Percentiles rank a stretch among this genome's conserved stretches.
Conservation (phyloP, 2,329 filamentous ascomycete species). For the Alternaria rosae region DNA sequence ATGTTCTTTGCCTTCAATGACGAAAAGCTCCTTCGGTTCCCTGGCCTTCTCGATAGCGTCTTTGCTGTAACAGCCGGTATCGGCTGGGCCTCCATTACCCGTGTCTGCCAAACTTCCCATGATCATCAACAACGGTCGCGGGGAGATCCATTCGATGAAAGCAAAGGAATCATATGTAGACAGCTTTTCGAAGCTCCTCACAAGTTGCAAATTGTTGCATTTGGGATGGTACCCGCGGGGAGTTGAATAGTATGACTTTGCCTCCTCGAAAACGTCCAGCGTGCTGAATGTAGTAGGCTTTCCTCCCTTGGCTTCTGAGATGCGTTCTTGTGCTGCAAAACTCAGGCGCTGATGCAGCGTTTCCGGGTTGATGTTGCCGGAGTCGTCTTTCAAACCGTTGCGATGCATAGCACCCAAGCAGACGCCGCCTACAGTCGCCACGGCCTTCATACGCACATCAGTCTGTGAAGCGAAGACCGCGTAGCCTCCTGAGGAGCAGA, state of each 20-base stretch:
- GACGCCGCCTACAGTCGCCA: constrained; percentile 44
- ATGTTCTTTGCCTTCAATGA: constrained; percentile 31
- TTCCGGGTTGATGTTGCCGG: not conserved
- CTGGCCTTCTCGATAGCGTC: constrained; percentile 25
- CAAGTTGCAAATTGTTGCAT: not conserved
- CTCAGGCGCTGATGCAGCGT: not conserved
- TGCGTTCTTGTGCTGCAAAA: not conserved
- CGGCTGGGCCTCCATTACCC: constrained; percentile 1
- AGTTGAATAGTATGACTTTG: not conserved
- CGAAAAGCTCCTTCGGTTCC: constrained; percentile 38
- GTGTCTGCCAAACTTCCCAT: constrained; percentile 31
- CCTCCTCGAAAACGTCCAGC: not conserved
- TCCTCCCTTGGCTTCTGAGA: not conserved
- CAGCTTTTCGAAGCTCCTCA: constrained; percentile 6
- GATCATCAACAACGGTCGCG: constrained; percentile 38
- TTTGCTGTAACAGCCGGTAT: constrained; percentile 22
- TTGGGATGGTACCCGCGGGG: not conserved
- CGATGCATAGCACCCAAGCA: not conserved
- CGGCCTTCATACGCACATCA: constrained; percentile 51
- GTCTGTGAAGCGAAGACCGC: constrained; percentile 42
- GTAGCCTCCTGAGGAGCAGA: constrained; percentile 53
- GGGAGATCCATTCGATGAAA: constrained; percentile 30
- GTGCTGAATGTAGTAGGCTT: not conserved
- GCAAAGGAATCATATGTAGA: constrained; percentile 26
- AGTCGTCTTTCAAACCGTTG: not conserved